A percentile compares a stretch with the other conserved stretches of the same genome.
Evolutionary conservation across 306 rosid species (phyloP).

Genomic region (Sophora flavescens): DNA sequence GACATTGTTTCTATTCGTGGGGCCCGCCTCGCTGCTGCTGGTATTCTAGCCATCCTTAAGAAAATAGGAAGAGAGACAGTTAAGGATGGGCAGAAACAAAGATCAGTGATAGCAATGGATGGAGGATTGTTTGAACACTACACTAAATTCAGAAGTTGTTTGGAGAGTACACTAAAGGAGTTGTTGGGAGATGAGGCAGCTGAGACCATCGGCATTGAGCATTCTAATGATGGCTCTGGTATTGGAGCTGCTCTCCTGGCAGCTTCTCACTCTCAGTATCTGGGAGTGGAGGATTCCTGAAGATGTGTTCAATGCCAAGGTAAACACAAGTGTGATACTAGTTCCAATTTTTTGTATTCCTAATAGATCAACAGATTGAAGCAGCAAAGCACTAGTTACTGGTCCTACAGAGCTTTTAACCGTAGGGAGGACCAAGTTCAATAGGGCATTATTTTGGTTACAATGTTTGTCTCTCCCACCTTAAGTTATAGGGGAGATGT

Average conservation of each 20-base stretch:
- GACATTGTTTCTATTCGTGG: slow-evolving; percentile 87
- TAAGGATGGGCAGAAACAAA: slow-evolving; percentile 75
- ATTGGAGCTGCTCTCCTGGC: slow-evolving; percentile 95
- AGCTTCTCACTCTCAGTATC: slow-evolving; percentile 93
- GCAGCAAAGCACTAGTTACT: slow-evolving; percentile 49
- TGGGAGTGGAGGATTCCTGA: slow-evolving; percentile 67
- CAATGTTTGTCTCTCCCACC: slow-evolving; percentile 46
- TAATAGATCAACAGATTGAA: slow-evolving; percentile 45
- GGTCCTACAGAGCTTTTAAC: slow-evolving; percentile 46
- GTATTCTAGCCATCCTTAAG: slow-evolving; percentile 81
- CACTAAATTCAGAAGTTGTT: slow-evolving; percentile 67
- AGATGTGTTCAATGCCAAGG: slow-evolving; percentile 34
- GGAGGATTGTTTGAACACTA: slow-evolving; percentile 96
- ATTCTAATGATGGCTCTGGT: slow-evolving; percentile 90
- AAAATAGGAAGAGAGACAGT: slow-evolving; percentile 83
- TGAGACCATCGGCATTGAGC: slow-evolving; percentile 64
- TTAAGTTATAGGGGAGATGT: slow-evolving; percentile 56
- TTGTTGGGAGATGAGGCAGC: slow-evolving; percentile 81
- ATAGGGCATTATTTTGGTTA: slow-evolving; percentile 39
- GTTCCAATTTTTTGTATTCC: slow-evolving; percentile 52
- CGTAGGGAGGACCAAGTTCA: slow-evolving; percentile 41
- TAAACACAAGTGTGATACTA: slow-evolving; percentile 44
- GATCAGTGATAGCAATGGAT: slow-evolving; percentile 82
- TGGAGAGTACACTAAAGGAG: slow-evolving; percentile 84
- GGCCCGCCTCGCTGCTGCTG: slow-evolving; percentile 90